Conservation (phyloP, 371 early-diverging fungal genomes). For the Fennellomyces sp. region DNA sequence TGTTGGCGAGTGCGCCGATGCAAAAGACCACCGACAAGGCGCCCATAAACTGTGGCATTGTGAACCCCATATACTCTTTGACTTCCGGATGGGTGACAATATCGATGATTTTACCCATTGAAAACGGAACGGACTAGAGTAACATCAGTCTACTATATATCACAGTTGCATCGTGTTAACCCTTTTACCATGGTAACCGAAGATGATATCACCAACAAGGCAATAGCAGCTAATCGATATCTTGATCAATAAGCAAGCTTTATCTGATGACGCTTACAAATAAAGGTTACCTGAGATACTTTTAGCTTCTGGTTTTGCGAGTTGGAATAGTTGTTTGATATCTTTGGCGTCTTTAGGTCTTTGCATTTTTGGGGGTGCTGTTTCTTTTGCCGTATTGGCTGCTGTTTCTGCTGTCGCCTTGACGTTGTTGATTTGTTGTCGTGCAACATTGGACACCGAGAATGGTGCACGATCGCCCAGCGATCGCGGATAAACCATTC, state of each 20-base stretch:
- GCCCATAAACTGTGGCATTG: constrained; percentile 60
- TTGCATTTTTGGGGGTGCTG: background rate
- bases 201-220: constrained; percentile 71
- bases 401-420: constrained; percentile 2
- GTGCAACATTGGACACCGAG: background rate
- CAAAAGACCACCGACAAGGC: constrained; percentile 58
- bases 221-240: constrained; percentile 55
- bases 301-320: constrained; percentile 51
- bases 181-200: constrained; percentile 66
- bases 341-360: constrained; percentile 16
- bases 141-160: background rate
- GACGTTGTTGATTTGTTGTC: constrained; percentile 1
- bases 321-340: constrained; percentile 35
- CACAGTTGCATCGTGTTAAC: background rate
- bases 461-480: constrained; percentile 3
- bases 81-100: constrained; percentile 60
- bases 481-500: background rate
- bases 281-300: constrained; percentile 42
- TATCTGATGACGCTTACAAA: background rate
- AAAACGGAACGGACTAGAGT: constrained; percentile 67
- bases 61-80: constrained; percentile 45
- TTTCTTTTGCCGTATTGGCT: constrained; percentile 3
- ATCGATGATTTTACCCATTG: constrained; percentile 83
- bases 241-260: too few relatives aligned
- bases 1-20: constrained; percentile 77